Evolutionary conservation across 2,329 filamentous ascomycete genomes (phyloP).

Genomic region (Arthrocladium fulminans): DNA sequence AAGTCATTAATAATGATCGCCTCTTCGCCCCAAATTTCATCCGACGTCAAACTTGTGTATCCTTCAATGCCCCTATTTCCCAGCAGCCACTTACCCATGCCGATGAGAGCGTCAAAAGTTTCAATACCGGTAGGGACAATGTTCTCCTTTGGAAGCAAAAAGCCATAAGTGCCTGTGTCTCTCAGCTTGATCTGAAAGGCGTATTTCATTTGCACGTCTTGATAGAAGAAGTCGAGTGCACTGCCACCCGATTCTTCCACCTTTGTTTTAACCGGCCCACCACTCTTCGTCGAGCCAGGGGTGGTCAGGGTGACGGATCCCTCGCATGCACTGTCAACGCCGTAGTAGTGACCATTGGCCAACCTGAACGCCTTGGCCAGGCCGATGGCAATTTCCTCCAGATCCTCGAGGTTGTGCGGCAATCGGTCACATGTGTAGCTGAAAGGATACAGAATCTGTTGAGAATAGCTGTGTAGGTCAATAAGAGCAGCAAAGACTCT

Average conservation of each 20-base stretch:
- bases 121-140: conserved; percentile 88
- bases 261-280: conserved; percentile 36
- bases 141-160: conserved; percentile 74
- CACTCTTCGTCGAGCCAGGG: conserved; percentile 25
- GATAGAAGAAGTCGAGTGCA: conserved; percentile 91
- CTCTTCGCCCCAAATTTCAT: conserved; percentile 8
- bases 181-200: conserved; percentile 89
- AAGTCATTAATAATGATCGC: conserved; percentile 2
- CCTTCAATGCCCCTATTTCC: conserved; percentile 26
- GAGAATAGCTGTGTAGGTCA: conserved; percentile 90
- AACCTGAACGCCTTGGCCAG: conserved; percentile 80
- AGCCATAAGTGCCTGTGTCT: conserved; percentile 90
- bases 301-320: conserved; percentile 49
- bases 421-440: conserved; percentile 69
- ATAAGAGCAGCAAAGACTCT: conserved; percentile 74
- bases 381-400: conserved; percentile 81
- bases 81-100: conserved; percentile 71
- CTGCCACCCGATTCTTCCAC: conserved; percentile 74
- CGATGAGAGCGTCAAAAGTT: conserved; percentile 70
- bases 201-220: conserved; percentile 70
- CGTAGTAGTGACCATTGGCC: conserved; percentile 66
- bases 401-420: conserved; percentile 81
- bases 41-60: conserved; percentile 4
- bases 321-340: conserved; percentile 76
- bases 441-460: conserved; percentile 89